These are phyloP conservation scores for Rhododendron williamsianum DNA, from an alignment of 148 eudicot species.

Conservation along the genomic window DNA sequence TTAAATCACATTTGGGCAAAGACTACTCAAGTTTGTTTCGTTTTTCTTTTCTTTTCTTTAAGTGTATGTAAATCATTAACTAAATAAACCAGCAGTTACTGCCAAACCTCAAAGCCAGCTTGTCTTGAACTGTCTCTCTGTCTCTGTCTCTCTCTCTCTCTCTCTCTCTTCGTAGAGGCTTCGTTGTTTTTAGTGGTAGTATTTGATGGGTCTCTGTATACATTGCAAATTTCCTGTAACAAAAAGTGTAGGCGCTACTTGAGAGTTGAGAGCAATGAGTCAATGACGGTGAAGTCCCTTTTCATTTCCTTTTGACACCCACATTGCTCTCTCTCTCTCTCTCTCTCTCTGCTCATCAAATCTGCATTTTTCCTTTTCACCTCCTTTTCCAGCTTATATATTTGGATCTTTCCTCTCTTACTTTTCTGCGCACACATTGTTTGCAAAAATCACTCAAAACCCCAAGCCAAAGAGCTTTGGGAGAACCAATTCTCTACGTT, in stretches of 20 bases:
- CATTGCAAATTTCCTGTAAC: not conserved
- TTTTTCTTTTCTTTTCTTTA: too few relatives aligned
- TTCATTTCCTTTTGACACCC: constrained; percentile 27
- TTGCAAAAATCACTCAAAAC: constrained; percentile 4
- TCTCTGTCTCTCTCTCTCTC: not conserved
- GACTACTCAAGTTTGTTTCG: too few relatives aligned
- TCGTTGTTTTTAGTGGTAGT: not conserved
- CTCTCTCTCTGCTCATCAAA: constrained; percentile 24
- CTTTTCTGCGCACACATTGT: constrained; percentile 23
- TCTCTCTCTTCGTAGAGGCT: not conserved
- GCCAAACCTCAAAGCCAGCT: not conserved
- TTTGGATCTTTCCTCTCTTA: constrained; percentile 35
- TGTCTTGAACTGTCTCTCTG: not conserved
- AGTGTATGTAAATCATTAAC: too few relatives aligned
- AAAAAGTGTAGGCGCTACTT: not conserved
- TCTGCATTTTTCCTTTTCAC: not conserved
- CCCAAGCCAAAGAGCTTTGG: constrained; percentile 4
- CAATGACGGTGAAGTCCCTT: not conserved
- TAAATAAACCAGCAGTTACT: not conserved
- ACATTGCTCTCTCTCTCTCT: constrained; percentile 12
- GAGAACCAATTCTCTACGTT: not conserved
- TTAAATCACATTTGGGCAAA: too few relatives aligned
- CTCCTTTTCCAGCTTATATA: constrained; percentile 25
- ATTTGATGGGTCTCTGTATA: not conserved
- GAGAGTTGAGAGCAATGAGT: not conserved